Base-by-base conservation (phyloP, 352 stramenopile species). In the Pythium rishiriense region DNA sequence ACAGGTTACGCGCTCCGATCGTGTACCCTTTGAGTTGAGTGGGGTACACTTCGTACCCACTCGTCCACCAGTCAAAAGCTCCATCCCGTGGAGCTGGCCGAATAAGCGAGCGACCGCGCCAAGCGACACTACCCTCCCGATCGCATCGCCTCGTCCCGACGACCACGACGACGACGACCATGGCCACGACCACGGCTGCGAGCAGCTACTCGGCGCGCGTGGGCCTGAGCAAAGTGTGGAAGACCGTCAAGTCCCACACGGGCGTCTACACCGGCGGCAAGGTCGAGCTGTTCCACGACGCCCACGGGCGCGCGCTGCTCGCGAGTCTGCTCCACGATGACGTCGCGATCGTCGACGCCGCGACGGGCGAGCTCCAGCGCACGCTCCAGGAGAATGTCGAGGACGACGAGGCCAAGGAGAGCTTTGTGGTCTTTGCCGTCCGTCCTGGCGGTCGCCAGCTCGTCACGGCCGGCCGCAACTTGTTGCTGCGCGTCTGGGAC, bases 201-300 rank as follows among this genome's bases (percentile, higher is more conserved):
- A 70, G 50, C 45, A 90, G 76, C 68, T 93, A 91, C 70, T 90
- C 80, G 49, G 72, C 69, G 35, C 81, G 70, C 62, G 84, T 74
- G 28, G 84, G 84, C 2, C 78, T 94, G 26, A 89, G 78, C 54
- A 95, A 95, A 69, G 88, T 57, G 61, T 95, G 84, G 84, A 83
- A 83, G 55, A 80, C 81, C 7, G 76, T 92, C 48, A 90, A 90
- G 64, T 78, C 78, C 11, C 86, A 93, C 61, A 74, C 81, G 17
- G 86, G 86, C 50, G 82, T 95, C 50, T 95, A 88, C 72, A 93
- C 86, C 14, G 86, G 86, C 53, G 86, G 86, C 61, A 95, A 95
- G 62, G 81, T 87, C 26, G 69, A 92, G 69, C 53, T 93, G 25
- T 85, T 88, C 52, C 37, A 73, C 26, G 35, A 66, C 17, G 50